A percentile compares a stretch with the other conserved stretches of the same genome.
phyloP scores from a whole-genome alignment of 2,329 filamentous ascomycete species.

The Diaporthe humulicola region DNA sequence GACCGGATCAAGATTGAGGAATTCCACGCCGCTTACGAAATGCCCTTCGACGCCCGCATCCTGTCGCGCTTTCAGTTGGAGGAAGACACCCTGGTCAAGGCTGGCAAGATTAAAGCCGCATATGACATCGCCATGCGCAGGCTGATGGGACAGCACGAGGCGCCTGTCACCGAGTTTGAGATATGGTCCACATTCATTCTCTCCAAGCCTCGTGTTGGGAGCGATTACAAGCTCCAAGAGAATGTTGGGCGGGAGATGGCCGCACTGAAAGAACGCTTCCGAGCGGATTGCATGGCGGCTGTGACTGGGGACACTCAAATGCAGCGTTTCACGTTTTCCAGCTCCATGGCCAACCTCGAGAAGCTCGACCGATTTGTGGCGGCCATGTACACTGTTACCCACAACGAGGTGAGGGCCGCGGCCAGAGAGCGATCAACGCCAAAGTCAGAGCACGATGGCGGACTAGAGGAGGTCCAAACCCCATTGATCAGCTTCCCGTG shows the following conservation, averaged over 20 bases:
- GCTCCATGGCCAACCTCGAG: constrained; percentile 57
- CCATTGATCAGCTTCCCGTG: constrained; percentile 95
- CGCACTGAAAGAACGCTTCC: constrained; percentile 77
- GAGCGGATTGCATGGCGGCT: constrained; percentile 73
- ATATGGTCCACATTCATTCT: constrained; percentile 90
- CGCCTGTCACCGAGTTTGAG: constrained; percentile 86
- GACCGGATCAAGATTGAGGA: constrained; percentile 73
- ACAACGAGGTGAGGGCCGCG: constrained; percentile 74
- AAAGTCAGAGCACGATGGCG: constrained; percentile 44
- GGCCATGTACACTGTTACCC: constrained; percentile 90
- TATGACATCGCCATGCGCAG: constrained; percentile 85
- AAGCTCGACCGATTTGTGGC: constrained; percentile 80
- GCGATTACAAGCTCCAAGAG: constrained; percentile 90
- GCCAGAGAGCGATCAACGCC: constrained; percentile 56
- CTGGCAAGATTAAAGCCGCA: constrained; percentile 75
- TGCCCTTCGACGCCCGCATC: constrained; percentile 82
- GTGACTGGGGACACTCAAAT: constrained; percentile 51
- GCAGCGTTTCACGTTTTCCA: constrained; percentile 59
- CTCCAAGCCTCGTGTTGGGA: constrained; percentile 76
- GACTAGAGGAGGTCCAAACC: constrained; percentile 62
- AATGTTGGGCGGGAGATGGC: constrained; percentile 79
- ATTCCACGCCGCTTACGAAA: constrained; percentile 80
- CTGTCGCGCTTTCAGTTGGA: constrained; percentile 71
- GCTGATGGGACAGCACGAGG: constrained; percentile 87
- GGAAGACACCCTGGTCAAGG: constrained; percentile 68